Conservation (phyloP, 1,284 basidiomycete species). For the Cryptococcus sp. region DNA sequence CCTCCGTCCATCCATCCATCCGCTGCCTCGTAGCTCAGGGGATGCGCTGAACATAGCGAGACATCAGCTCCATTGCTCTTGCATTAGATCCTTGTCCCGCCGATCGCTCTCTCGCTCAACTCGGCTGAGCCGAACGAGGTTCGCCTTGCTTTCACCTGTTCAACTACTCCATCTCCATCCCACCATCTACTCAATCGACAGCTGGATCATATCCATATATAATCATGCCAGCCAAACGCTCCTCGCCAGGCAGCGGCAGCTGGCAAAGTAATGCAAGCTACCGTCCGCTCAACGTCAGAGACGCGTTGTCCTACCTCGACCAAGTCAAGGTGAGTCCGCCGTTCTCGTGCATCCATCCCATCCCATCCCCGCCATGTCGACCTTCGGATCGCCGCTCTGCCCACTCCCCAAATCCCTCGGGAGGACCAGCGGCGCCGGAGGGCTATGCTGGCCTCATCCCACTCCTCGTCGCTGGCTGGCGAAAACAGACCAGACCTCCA, state of each 20-base stretch:
- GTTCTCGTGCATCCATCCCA: neutral
- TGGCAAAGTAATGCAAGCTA: conserved; percentile 22
- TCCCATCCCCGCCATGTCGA: neutral
- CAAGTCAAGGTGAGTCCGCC: conserved; percentile 75
- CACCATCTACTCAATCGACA: no score
- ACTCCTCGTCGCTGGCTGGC: neutral
- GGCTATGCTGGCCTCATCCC: neutral
- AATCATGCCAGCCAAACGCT: conserved; percentile 2
- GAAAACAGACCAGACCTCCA: conserved; percentile 1
- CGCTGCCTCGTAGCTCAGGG: no score
- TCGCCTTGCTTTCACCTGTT: no score
- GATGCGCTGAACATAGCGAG: no score
- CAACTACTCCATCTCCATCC: no score
- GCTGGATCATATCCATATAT: neutral
- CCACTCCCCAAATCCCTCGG: neutral
- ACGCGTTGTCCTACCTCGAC: conserved; percentile 95
- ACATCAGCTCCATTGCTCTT: no score
- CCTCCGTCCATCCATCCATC: no score
- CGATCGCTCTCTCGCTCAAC: no score
- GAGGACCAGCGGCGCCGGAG: neutral
- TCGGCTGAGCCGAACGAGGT: no score
- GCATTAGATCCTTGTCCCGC: no score
- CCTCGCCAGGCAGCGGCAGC: neutral
- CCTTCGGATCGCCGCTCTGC: neutral
- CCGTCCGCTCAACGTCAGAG: conserved; percentile 59